Evolutionary conservation across 1,284 basidiomycete genomes (phyloP), one percentile per base, ranked within the genome.

Genomic region (Trichosporon coremiiforme): DNA sequence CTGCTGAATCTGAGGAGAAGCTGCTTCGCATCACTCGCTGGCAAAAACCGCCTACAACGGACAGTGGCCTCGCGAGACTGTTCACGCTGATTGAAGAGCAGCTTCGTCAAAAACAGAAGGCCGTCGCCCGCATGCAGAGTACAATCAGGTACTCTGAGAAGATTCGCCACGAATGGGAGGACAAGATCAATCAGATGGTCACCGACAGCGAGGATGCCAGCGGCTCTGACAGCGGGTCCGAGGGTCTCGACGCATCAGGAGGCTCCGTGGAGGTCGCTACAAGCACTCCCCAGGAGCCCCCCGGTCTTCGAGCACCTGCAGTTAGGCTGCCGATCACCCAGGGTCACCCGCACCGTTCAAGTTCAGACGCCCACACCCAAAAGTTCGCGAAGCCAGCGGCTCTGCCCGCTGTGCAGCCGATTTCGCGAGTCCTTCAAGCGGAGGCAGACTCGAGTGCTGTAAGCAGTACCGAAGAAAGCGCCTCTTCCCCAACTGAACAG

Each of bases 101-200:
- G 45, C 92, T 97, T 86, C 88, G 92, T 45, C 90, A 92, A 82
- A 99, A 99, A 86, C 89, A 95, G 73, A 95, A 95, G 83, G 94
- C 91, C 72, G 92, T 98, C 64, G 93, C 95, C 70, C 91, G 97
- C 55, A 91, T 99, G 90, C 93, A 97, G 84, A 98, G 98, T 81
- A 98, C 95, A 29, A 97, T 99, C 75, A 88, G 94, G 71, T 99
- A 99, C 83, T 91, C 94, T 41, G 97, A 99, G 85, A 97, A 97
- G 84, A 93, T 98, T 31, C 90, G 97, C 82, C 91, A 92, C 76
- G 97, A 99, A 83, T 99, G 96, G 95, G 92, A 98, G 81, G 92
- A 93, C 80, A 90, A 89, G 76, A 91, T 98, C 33, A 91, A 86
- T 67, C 81, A 84, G 65, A 83, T 88, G 60, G 83, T 98, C 53